A percentile compares a stretch with the other conserved stretches of the same genome.
Evolutionary conservation across 441 rosid genomes (phyloP).

Genomic region (Brassica balearica): DNA sequence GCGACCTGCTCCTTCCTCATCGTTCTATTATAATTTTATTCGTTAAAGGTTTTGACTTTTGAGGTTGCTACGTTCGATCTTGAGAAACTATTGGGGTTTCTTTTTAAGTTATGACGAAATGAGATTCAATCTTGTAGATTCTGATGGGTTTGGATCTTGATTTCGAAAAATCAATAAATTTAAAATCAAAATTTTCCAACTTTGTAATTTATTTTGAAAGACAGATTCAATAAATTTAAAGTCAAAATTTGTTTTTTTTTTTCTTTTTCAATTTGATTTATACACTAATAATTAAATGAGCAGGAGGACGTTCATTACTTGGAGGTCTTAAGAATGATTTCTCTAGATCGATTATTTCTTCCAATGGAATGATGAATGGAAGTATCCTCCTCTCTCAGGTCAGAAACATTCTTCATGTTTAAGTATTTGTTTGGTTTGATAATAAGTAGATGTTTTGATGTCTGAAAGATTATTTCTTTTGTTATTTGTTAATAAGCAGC

Average conservation of each 20-base stretch:
- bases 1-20: background rate
- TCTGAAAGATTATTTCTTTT: background rate
- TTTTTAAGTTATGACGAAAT: background rate
- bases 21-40: background rate
- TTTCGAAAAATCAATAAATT: background rate
- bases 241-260: too few species aligned
- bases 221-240: too few species aligned
- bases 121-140: background rate
- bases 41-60: background rate
- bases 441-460: too few species aligned
- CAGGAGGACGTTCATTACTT: constrained; percentile 57
- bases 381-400: constrained; percentile 60
- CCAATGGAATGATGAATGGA: constrained; percentile 43
- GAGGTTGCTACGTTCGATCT: background rate
- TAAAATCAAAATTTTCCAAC: background rate
- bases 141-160: constrained; percentile 20
- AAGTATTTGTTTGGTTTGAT: background rate
- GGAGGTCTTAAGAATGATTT: constrained; percentile 57
- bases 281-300: constrained; percentile 5
- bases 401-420: constrained; percentile 9
- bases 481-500: constrained; percentile 8
- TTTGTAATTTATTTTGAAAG: background rate
- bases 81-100: background rate
- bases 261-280: background rate
- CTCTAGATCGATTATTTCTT: constrained; percentile 46